phyloP scores from a whole-genome alignment of 768 basidiomycete species.

The Agrocybe pediades region DNA sequence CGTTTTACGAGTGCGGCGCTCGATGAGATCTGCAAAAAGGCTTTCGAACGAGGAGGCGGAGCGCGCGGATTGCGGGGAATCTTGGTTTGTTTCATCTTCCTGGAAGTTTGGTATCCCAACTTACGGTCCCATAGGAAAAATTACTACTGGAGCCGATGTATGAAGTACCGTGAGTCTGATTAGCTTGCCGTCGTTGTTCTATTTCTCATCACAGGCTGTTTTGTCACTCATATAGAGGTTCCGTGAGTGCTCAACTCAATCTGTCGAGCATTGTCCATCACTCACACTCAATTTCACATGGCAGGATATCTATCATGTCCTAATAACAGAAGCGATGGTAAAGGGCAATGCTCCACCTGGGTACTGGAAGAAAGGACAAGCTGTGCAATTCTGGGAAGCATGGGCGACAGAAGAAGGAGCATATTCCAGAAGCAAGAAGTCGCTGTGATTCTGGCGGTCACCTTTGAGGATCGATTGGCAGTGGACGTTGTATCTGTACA shows the following conservation, averaged over 20 bases:
- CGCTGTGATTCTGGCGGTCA: background rate
- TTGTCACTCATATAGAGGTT: constrained; percentile 59
- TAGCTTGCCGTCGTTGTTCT: background rate
- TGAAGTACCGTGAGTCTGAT: constrained; percentile 75
- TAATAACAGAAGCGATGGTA: constrained; percentile 74
- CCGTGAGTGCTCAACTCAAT: constrained; percentile 60
- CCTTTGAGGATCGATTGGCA: background rate
- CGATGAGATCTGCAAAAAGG: constrained; percentile 78
- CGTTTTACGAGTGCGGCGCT: constrained; percentile 83
- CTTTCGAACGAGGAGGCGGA: constrained; percentile 82
- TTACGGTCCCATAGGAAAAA: constrained; percentile 55
- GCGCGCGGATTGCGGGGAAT: constrained; percentile 89
- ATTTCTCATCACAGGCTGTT: background rate
- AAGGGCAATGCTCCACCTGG: constrained; percentile 60
- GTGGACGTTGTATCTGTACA: constrained; percentile 10
- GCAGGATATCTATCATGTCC: constrained; percentile 79
- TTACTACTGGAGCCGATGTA: constrained; percentile 91
- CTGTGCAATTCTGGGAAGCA: constrained; percentile 70
- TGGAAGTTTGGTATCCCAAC: background rate
- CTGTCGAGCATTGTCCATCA: background rate
- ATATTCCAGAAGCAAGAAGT: constrained; percentile 15
- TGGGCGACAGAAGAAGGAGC: constrained; percentile 70
- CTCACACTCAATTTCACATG: background rate
- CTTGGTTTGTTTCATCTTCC: constrained; percentile 53
- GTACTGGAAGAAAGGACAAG: constrained; percentile 77